A percentile compares a stretch with the other conserved stretches of the same genome.
These are phyloP conservation scores for Penicillium verhagenii DNA, from an alignment of 495 filamentous ascomycete species.

Conservation along the genomic window DNA sequence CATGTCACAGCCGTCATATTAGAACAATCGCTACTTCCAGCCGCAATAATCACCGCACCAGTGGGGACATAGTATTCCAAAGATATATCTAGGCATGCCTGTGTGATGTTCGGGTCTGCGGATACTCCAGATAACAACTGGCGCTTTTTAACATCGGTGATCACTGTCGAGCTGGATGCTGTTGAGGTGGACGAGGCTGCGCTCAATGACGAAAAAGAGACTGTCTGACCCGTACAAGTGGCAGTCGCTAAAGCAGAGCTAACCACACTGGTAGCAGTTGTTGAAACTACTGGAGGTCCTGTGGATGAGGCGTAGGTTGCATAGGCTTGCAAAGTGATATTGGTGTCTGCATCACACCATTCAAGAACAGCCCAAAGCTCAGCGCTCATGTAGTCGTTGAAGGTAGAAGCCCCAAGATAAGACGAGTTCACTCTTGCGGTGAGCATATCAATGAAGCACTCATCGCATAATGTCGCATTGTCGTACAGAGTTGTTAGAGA, in stretches of 20 bases:
- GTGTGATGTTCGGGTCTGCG: background rate
- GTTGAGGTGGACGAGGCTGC: background rate
- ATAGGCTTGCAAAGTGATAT: background rate
- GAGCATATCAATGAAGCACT: background rate
- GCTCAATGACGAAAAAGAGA: no score
- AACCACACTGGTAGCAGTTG: background rate
- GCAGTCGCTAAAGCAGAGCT: background rate
- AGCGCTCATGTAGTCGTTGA: background rate
- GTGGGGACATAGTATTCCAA: background rate
- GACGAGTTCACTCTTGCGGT: background rate
- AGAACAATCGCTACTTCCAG: background rate
- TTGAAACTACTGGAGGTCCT: background rate
- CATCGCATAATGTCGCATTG: background rate
- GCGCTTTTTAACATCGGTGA: background rate
- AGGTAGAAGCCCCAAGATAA: background rate
- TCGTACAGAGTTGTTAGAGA: background rate
- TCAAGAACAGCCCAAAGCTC: background rate
- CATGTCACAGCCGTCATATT: background rate
- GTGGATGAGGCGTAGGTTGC: background rate
- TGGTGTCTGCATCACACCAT: background rate
- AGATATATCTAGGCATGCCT: background rate
- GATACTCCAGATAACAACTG: background rate
- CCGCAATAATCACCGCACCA: background rate
- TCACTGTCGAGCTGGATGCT: background rate
- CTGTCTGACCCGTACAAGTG: background rate